A percentile compares a stretch with the other conserved stretches of the same genome.
Evolutionary conservation across 2,329 filamentous ascomycete genomes (phyloP).

Genomic region (Decorospora gaudefroyi): DNA sequence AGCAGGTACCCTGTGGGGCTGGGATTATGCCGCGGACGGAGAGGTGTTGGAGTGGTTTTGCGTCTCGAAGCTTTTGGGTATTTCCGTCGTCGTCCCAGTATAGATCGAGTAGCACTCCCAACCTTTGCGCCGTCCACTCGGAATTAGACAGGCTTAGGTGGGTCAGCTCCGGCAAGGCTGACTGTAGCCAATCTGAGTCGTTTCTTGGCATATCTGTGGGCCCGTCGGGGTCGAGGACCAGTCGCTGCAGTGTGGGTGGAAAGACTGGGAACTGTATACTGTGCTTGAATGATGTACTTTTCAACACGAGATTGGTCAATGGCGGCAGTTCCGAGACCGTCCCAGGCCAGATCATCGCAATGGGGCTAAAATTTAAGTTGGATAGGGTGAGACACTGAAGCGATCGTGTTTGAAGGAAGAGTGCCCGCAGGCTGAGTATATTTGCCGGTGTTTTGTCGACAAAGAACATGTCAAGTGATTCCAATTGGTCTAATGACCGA

Average conservation of each 20-base stretch:
- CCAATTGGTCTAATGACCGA: conserved; percentile 32
- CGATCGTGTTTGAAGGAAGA: conserved; percentile 21
- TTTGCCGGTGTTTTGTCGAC: background rate
- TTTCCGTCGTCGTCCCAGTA: conserved; percentile 2
- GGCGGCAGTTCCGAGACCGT: conserved; percentile 1
- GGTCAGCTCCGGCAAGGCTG: conserved; percentile 14
- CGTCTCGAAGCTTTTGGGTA: background rate
- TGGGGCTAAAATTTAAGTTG: conserved; percentile 2
- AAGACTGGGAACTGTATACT: conserved; percentile 10
- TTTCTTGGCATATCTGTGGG: too few species aligned
- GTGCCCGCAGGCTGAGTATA: background rate
- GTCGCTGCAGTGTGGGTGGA: conserved; percentile 24
- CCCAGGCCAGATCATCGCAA: conserved; percentile 4
- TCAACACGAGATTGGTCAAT: conserved; percentile 21
- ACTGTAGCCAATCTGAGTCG: background rate
- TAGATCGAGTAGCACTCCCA: conserved; percentile 23
- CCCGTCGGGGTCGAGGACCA: conserved; percentile 13
- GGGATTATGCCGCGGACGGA: conserved; percentile 9
- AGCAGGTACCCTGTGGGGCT: background rate
- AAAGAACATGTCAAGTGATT: conserved; percentile 25
- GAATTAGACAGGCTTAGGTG: conserved; percentile 26
- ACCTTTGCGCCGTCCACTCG: background rate
- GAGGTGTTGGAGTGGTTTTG: conserved; percentile 10
- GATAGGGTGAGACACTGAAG: conserved; percentile 21
- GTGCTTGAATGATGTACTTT: background rate